These are phyloP conservation scores for Raphanus hybrid DNA, from an alignment of 441 rosid genomes.

Conservation along the genomic window DNA sequence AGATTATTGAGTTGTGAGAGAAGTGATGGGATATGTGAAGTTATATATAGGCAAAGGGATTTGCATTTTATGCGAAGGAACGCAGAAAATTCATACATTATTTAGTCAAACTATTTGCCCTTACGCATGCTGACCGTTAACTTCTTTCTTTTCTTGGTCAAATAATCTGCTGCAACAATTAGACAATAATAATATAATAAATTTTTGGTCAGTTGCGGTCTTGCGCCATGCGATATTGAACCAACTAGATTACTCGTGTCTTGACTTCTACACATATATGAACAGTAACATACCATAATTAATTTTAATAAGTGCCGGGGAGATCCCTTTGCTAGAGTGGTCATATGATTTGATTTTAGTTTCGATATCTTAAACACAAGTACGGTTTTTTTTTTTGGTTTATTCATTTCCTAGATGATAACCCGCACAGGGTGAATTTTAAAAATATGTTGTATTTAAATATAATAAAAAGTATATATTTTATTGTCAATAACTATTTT, in stretches of 20 bases:
- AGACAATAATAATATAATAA: not conserved
- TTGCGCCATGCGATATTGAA: constrained; percentile 31
- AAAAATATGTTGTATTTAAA: too few species aligned
- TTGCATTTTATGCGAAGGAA: not conserved
- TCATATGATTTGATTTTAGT: not conserved
- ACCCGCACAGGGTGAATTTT: too few species aligned
- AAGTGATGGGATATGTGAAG: constrained; percentile 23
- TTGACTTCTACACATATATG: constrained; percentile 19
- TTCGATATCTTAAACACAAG: too few species aligned
- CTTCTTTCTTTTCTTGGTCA: constrained; percentile 12
- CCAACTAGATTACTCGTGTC: constrained; percentile 8
- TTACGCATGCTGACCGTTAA: constrained; percentile 14
- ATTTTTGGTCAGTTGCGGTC: not conserved
- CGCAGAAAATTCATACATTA: constrained; percentile 30
- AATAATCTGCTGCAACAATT: constrained; percentile 18
- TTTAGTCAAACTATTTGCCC: constrained; percentile 9
- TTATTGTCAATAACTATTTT: too few species aligned
- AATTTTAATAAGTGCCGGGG: constrained; percentile 8
- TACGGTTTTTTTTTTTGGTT: too few species aligned
- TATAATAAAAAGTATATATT: too few species aligned
- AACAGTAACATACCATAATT: not conserved
- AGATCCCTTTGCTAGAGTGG: constrained; percentile 5
- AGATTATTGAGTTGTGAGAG: constrained; percentile 25
- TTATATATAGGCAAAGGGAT: too few species aligned
- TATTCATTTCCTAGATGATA: too few species aligned